Base-by-base conservation (phyloP, 2,329 filamentous ascomycete genomes). In the Alternaria rosae region DNA sequence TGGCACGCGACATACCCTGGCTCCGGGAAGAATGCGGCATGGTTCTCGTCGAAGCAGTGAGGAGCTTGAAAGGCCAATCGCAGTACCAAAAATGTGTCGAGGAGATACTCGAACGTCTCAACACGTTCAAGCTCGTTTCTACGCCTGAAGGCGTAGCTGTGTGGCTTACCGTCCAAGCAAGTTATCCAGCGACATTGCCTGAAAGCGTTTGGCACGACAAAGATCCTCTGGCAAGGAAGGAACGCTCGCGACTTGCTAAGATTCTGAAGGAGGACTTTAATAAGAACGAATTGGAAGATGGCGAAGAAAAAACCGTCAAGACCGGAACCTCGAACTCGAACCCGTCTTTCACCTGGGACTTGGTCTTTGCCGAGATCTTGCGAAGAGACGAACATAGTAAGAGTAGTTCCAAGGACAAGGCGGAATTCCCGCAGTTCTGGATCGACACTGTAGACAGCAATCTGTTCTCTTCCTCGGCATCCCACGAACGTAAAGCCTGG, bases 61-160 rank as follows among this genome's bases (percentile, higher is more conserved):
- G 86, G 30, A 88, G 89, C 20, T 70, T 86, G 30, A 73, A 78
- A 9, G 74, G 79, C 28, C 75, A 78, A 20, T 68, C 79, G 17
- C 65, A 70, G 10, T 71, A 87, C 87, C 79, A 86, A 69, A 82
- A 85, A 59, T 86, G 88, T 58, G 87, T 87, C 1, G 85, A 89
- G 71, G 80, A 83, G 25, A 88, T 91, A 0, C 82, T 96, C 35
- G 81, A 87, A 61, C 86, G 85, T 41, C 75, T 97, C 9, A 83
- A 84, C 20, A 84, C 87, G 15, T 85, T 87, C 51, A 89, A 91
- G 10, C 82, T 96, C 51, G 88, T 89, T 9, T 91, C 91, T 77
- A 94, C 93, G 0, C 91, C 93, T 0, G 94, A 98, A 76, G 94
- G 94, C 7, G 88, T 97, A 21, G 93, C 92, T 1, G 88, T 97